Conservation (phyloP, 75 land plant genomes). For the Selaginella moellendorffii region DNA sequence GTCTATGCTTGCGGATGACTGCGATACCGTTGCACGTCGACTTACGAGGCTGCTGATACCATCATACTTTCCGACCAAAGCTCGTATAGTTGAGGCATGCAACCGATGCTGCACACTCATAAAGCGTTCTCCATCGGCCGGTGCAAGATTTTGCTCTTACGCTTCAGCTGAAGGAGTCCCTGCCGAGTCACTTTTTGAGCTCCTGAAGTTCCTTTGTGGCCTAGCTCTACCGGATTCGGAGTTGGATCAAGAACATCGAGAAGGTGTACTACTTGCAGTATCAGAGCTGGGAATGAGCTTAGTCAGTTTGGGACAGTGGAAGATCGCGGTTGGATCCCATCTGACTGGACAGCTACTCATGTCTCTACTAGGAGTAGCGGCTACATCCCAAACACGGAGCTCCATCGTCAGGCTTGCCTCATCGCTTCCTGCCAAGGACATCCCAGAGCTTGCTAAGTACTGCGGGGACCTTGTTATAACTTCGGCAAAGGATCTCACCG, state of each 20-base stretch:
- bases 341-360: conserved; percentile 37
- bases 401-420: conserved; percentile 42
- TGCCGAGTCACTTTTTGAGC: conserved; percentile 43
- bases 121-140: conserved; percentile 58
- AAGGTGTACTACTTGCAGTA: conserved; percentile 40
- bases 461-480: conserved; percentile 31
- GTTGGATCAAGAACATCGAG: conserved; percentile 13
- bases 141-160: conserved; percentile 64
- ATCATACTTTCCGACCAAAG: conserved; percentile 66
- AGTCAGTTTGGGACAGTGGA: conserved; percentile 18
- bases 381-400: conserved; percentile 28
- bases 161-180: conserved; percentile 57
- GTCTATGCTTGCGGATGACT: conserved; percentile 47
- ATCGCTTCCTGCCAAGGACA: conserved; percentile 29
- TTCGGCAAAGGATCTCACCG: conserved; percentile 22
- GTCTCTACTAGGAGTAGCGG: conserved; percentile 28
- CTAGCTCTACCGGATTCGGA: not conserved
- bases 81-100: conserved; percentile 43
- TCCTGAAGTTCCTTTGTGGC: conserved; percentile 20
- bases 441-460: conserved; percentile 30
- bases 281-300: conserved; percentile 29
- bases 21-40: conserved; percentile 36
- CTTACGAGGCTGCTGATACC: conserved; percentile 63
- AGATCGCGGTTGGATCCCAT: conserved; percentile 27
- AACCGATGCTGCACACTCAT: conserved; percentile 47